Base-by-base conservation (phyloP, 371 early-diverging fungal species). In the Mortierella polycephala region DNA sequence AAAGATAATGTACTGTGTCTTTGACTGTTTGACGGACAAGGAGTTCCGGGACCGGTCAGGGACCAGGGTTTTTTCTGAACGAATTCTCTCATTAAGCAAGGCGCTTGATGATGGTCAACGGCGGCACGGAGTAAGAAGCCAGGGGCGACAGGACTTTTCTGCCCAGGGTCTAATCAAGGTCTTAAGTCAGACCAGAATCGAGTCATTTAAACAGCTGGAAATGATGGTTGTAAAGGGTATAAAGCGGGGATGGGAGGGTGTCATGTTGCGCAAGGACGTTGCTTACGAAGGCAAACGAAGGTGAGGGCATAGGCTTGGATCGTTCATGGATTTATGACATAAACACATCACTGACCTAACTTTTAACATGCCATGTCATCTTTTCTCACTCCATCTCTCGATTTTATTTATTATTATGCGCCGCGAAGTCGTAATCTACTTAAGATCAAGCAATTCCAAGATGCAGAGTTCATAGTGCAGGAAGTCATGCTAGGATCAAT, bases 381-480 rank as follows among this genome's bases (percentile, higher is more conserved):
- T 41, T 58, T 13, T 59, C 16, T 53, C 12, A 9, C 39, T 14
- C 20, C 18, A 30, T 50, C 21, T 45, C 23, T 30, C 18, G 39
- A 6, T 60, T 44, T 53, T 18, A 54, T 16, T 51, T 58, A n/a
- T n/a, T 66, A 10, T 53, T 14, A 12, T 40, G 20, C 23, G 5
- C 3, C 21, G 1, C 23, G 30, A 56, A 89, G 87, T 40, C 83
- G 82, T 7, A 81, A 88, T 60, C 69, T 89, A 66, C 54, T 87
- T 30, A 89, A 89, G 57, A 60, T 89, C 62, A 89, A 89, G 61
- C 81, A 87, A 64, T 89, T 85, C 76, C 84, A 85, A 39, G 90
- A 89, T 56, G 84, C 83, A 41, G 90, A 89, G 41, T 89, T 84
- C 52, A 70, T 50, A 18, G 88, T 89, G 1, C 75, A 84, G n/a